Base-by-base conservation (phyloP, 257 asterid genomes). In the Fraxinus pennsylvanica region DNA sequence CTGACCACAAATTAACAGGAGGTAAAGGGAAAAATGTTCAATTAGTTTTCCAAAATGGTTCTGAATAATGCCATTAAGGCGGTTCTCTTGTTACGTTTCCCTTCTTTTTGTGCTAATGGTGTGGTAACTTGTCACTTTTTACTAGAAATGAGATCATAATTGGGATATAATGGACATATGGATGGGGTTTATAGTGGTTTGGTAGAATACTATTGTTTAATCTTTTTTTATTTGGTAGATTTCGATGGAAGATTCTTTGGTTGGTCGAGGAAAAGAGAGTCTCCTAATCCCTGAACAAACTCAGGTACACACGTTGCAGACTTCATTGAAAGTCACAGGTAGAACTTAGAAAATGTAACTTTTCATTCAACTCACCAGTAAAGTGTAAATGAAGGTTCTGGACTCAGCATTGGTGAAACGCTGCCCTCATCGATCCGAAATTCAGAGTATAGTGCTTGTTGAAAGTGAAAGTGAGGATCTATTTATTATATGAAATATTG, bases 371-470 rank as follows among this genome's bases (percentile, higher is more conserved):
- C 85, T 79, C 52, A 82, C 66, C 19, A 74, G 8, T 76, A 67
- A 35, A 59, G 66, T 81, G 73, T 83, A 29, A 27, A 79, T 86
- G 87, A 86, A 94, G 97, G 96, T 93, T 67, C 52, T 93, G 87
- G 94, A 90, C 22, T 85, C 93, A 10, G 88, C 91, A 12, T 30
- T 84, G 84, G 89, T 95, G 81, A 87, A 85, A 25, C 91, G 87
- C 54, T 92, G 99, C 82, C 97, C 97, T 27, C 99, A 95, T 81
- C 92, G 93, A 21, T 85, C 89, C 5, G 98, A 95, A 82, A 91
- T 95, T 78, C 99, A 95, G 85, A 90, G 98, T 74, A 82, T 93
- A 27, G 91, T 78, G 80, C 91, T 89, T 79, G 91, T 92, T 67
- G 91, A 88, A 83, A 83, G 85, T 67, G 90, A 87, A 82, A 80